Conservation (phyloP, 2,329 filamentous ascomycete genomes). For the Cercospora beticola region DNA sequence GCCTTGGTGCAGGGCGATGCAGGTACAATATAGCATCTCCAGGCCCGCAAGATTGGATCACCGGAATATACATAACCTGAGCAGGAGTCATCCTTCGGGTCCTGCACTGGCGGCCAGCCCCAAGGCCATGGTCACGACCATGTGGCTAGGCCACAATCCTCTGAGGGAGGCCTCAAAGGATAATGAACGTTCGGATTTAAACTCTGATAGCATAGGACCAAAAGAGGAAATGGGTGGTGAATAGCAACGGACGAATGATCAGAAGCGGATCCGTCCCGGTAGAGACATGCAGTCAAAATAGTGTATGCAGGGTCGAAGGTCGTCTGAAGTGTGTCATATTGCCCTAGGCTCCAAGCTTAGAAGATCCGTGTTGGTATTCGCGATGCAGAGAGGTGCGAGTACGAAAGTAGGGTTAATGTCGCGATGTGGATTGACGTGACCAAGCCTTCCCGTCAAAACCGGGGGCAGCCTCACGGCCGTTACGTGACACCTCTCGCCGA, state of each 20-base stretch:
- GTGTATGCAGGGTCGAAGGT: slow-evolving; percentile 18
- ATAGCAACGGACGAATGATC: slow-evolving; percentile 18
- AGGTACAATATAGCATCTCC: slow-evolving; percentile 20
- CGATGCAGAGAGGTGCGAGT: not conserved
- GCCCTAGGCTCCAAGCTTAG: slow-evolving; percentile 19
- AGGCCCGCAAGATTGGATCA: slow-evolving; percentile 10
- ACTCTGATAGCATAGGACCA: slow-evolving; percentile 12
- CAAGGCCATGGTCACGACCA: slow-evolving; percentile 5
- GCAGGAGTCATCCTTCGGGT: slow-evolving; percentile 14
- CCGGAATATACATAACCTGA: slow-evolving; percentile 2
- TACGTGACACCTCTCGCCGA: slow-evolving; percentile 13
- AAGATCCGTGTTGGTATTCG: slow-evolving; percentile 13
- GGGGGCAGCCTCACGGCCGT: slow-evolving; percentile 10
- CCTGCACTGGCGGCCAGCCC: slow-evolving; percentile 7
- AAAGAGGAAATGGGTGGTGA: slow-evolving; percentile 19
- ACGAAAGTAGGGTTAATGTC: not conserved
- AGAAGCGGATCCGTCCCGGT: slow-evolving; percentile 9
- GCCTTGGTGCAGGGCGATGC: slow-evolving; percentile 20
- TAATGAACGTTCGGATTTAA: slow-evolving; percentile 1
- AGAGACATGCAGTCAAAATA: slow-evolving; percentile 11
- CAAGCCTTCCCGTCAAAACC: slow-evolving; percentile 6
- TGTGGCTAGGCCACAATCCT: slow-evolving; percentile 7
- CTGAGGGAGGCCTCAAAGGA: slow-evolving; percentile 16
- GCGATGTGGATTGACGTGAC: not conserved
- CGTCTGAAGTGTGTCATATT: slow-evolving; percentile 9